phyloP scores from a whole-genome alignment of 768 basidiomycete genomes.

The Russula griseocarnosa region DNA sequence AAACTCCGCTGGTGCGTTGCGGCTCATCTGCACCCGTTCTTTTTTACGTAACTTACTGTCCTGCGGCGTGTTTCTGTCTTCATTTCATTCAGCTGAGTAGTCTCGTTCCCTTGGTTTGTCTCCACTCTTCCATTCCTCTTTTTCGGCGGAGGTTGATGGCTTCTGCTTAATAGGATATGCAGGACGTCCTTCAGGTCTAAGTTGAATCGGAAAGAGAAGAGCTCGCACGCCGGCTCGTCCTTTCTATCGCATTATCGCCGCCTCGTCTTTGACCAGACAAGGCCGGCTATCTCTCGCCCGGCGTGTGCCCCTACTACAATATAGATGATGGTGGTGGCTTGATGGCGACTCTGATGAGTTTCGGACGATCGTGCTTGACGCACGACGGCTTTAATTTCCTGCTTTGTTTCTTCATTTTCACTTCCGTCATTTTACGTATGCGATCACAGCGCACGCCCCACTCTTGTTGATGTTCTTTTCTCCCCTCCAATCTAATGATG shows the following conservation, averaged over 20 bases:
- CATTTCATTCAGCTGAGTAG: slow-evolving; percentile 24
- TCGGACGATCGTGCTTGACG: slow-evolving; percentile 2
- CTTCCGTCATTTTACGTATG: not conserved
- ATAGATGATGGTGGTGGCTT: not conserved
- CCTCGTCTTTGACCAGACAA: not conserved
- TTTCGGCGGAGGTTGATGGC: not conserved
- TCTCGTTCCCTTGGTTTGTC: slow-evolving; percentile 22
- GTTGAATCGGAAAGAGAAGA: not conserved
- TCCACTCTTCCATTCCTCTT: not conserved
- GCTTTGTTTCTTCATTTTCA: not conserved
- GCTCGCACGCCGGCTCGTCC: not conserved
- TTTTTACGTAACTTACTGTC: slow-evolving; percentile 4
- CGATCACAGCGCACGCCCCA: not conserved
- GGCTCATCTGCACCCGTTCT: not conserved
- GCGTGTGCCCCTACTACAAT: not conserved
- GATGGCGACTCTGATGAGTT: not conserved
- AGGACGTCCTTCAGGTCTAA: slow-evolving; percentile 15
- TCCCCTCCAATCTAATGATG: not conserved
- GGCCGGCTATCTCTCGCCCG: not conserved
- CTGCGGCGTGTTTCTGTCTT: not conserved
- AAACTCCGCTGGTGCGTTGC: slow-evolving; percentile 24
- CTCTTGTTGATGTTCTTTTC: not conserved
- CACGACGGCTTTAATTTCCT: not conserved
- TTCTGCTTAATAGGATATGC: slow-evolving; percentile 15
- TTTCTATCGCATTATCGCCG: not conserved